Percentiles rank a stretch among this genome's conserved stretches.
Evolutionary conservation across 2,329 filamentous ascomycete species (phyloP).

Genomic region (Neofusicoccum kwambonambiense): DNA sequence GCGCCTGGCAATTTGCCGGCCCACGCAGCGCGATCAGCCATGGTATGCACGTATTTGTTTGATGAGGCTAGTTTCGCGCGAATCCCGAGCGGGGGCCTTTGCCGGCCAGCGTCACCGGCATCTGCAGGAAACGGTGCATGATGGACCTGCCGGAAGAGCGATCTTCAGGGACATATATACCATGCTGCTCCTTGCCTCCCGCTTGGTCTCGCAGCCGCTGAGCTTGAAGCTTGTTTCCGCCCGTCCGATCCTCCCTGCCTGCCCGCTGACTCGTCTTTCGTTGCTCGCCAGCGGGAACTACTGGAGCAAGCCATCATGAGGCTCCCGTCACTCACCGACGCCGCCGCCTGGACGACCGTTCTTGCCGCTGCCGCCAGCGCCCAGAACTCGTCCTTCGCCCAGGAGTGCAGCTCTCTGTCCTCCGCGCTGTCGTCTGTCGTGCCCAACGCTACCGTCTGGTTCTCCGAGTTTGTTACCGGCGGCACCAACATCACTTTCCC

Average conservation of each 20-base stretch:
- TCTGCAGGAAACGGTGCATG: background rate
- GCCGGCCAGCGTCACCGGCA: background rate
- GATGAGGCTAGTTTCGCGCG: background rate
- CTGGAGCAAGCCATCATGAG: constrained; percentile 1
- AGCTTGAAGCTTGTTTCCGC: background rate
- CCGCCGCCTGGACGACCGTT: background rate
- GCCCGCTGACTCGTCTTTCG: background rate
- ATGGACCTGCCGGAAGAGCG: background rate
- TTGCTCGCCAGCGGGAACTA: background rate
- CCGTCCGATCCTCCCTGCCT: background rate
- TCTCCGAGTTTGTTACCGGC: constrained; percentile 38
- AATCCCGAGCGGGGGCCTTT: background rate
- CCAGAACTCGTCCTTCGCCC: constrained; percentile 4
- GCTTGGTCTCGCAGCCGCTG: background rate
- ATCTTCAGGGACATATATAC: constrained; percentile 10
- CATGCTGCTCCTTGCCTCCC: background rate
- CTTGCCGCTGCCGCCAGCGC: background rate
- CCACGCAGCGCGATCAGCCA: background rate
- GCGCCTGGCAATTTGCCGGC: background rate
- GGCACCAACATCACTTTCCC: constrained; percentile 35
- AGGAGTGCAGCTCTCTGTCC: constrained; percentile 9
- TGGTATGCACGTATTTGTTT: background rate
- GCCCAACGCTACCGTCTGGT: constrained; percentile 36
- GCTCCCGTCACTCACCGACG: background rate
- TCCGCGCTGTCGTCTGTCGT: constrained; percentile 20